These are phyloP conservation scores for Pichia gijzeniarum DNA, from an alignment of 805 yeast genomes.

Conservation along the genomic window DNA sequence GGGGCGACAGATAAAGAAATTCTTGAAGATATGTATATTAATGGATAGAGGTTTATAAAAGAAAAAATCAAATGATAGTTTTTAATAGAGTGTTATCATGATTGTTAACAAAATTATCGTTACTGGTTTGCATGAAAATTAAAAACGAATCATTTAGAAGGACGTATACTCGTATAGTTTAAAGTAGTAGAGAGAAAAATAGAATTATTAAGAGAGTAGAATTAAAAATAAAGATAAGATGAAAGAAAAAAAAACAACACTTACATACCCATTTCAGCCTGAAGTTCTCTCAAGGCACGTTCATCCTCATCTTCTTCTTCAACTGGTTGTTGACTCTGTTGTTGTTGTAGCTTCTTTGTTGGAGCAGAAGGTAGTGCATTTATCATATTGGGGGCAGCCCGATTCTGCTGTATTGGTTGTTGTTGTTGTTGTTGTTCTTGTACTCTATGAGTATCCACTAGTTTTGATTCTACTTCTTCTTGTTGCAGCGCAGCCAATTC, in stretches of 20 bases:
- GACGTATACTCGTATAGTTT: no score
- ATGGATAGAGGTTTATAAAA: not conserved
- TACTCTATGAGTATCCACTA: conserved; percentile 11
- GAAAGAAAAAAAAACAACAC: not conserved
- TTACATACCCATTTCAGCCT: conserved; percentile 79
- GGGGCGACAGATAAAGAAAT: conserved; percentile 39
- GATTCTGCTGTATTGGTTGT: conserved; percentile 5
- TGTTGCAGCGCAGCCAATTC: conserved; percentile 82
- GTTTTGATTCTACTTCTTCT: conserved; percentile 52
- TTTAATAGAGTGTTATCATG: no score
- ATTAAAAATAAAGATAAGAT: not conserved
- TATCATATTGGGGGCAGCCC: conserved; percentile 6
- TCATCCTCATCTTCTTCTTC: conserved; percentile 77
- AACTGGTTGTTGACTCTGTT: conserved; percentile 39
- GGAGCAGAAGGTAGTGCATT: conserved; percentile 42
- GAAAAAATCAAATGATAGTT: not conserved
- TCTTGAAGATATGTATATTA: conserved; percentile 45
- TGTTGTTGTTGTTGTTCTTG: conserved; percentile 12
- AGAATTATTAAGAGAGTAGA: not conserved
- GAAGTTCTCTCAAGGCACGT: conserved; percentile 70
- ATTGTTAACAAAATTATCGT: no score
- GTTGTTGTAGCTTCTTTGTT: conserved; percentile 34
- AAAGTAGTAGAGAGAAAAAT: no score
- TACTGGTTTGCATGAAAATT: not conserved
- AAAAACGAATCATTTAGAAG: no score